Base-by-base conservation (phyloP, 192 early-diverging fungal genomes). In the Powellomyces hirtus region DNA sequence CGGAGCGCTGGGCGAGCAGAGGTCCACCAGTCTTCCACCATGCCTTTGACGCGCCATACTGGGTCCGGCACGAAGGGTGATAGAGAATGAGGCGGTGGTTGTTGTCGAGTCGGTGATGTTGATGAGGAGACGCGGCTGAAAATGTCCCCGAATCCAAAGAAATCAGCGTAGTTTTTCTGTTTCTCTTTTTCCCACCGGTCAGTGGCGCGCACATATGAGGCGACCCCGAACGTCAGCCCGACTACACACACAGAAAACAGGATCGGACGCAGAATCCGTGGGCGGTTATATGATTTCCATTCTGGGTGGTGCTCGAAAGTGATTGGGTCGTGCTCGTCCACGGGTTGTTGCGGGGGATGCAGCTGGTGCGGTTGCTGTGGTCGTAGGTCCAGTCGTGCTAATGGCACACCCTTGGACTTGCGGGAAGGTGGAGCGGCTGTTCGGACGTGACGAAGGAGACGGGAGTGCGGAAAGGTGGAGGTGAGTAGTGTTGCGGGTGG, bases 201-300 rank as follows among this genome's bases (percentile, higher is more conserved):
- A 11, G 26, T 59, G 53, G 37, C 72, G 22, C 51, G 68, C 52
- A 38, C 56, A 44, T 45, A 71, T 2, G 76, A 73, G n/a, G 76
- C 80, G 1, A 64, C 34, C 6, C 64, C 56, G 49, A 84, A 86
- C 20, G 67, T 60, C 38, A 66, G 40, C 14, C 70, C 59, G 11
- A 81, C 71, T 2, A 72, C 62, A 1, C 45, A 57, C 0, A 56
- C 62, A 2, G 86, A 71, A 56, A 87, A 87, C 27, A 84, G 10
- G 18, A 86, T 62, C 4, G 86, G 70, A 18, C 52, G 44, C 49
- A 71, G 45, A 34, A 71, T 53, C 29, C 53, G 53, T 2, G 53
- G 53, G 16, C 2, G 26, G 53, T 56, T 56, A 29, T 56, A 56
- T 16, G 5, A 3, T 4, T 34, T 29, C 7, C 7, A 56, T 29